These are phyloP conservation scores for Spongospora subterranea DNA, from an alignment of 208 protist genomes.

Conservation along the genomic window DNA sequence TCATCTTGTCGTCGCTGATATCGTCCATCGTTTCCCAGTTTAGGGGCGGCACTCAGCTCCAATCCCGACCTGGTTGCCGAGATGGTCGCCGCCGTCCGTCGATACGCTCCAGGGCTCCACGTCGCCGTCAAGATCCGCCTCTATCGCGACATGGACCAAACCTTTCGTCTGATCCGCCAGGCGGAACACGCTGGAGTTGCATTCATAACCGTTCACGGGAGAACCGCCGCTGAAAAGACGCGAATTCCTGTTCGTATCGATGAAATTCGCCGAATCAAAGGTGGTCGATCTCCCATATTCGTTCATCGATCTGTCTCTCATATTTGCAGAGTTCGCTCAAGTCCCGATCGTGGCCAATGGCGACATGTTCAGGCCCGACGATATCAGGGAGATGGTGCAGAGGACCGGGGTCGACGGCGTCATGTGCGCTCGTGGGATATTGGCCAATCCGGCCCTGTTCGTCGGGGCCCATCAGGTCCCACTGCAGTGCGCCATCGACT, in stretches of 20 bases:
- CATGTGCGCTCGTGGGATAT: conserved; percentile 8
- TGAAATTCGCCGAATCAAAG: not conserved
- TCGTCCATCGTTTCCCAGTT: not conserved
- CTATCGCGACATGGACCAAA: not conserved
- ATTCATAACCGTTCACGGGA: conserved; percentile 29
- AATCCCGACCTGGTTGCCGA: conserved; percentile 14
- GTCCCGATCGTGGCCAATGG: conserved; percentile 33
- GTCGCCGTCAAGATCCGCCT: conserved; percentile 40
- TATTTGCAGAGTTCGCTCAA: not conserved
- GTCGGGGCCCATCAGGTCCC: not conserved
- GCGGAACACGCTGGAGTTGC: conserved; percentile 8
- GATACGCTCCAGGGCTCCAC: not conserved
- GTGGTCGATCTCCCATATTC: not conserved
- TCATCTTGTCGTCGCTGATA: not conserved
- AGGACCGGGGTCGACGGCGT: not conserved
- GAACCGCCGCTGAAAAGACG: not conserved
- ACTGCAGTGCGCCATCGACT: not conserved
- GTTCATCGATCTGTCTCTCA: not conserved
- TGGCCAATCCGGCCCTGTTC: conserved; percentile 12
- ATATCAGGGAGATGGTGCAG: not conserved
- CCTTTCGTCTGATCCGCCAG: not conserved
- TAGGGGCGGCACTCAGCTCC: not conserved
- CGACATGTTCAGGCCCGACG: not conserved
- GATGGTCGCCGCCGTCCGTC: not conserved
- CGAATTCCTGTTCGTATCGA: conserved; percentile 20